Conservation (phyloP, 257 asterid species). For the Thymus mandschuricus region DNA sequence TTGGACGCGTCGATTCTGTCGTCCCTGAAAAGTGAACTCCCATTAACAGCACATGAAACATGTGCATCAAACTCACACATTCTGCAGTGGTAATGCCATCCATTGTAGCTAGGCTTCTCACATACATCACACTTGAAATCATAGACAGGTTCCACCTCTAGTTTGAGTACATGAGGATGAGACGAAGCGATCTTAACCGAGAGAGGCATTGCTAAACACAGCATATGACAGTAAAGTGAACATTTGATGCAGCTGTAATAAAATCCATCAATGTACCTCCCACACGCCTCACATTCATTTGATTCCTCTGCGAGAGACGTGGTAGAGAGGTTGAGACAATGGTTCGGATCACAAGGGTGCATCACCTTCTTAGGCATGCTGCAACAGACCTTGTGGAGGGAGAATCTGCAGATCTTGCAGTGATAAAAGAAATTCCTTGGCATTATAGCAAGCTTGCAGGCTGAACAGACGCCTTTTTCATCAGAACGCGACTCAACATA, state of each 20-base stretch:
- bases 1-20: constrained; percentile 1
- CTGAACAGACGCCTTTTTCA: constrained; percentile 36
- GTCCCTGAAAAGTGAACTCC: constrained; percentile 11
- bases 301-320: constrained; percentile 16
- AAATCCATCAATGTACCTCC: constrained; percentile 39
- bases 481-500: constrained; percentile 18
- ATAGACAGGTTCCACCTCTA: constrained; percentile 51
- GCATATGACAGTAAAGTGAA: constrained; percentile 39
- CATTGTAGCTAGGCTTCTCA: constrained; percentile 39
- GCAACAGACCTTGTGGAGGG: constrained; percentile 56
- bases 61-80: constrained; percentile 62
- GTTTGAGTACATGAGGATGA: constrained; percentile 49
- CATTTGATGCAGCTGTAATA: constrained; percentile 48
- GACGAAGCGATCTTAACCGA: constrained; percentile 45
- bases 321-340: constrained; percentile 41
- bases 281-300: constrained; percentile 46
- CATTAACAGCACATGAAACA: constrained; percentile 48
- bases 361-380: constrained; percentile 47
- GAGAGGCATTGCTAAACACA: constrained; percentile 55
- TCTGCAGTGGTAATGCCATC: constrained; percentile 56
- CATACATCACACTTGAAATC: constrained; percentile 62
- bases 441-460: constrained; percentile 45
- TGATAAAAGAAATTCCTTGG: constrained; percentile 40
- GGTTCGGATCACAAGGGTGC: constrained; percentile 52
- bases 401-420: constrained; percentile 51